Conservation (phyloP, 2,329 filamentous ascomycete species). For the Fusarium albosuccineum region DNA sequence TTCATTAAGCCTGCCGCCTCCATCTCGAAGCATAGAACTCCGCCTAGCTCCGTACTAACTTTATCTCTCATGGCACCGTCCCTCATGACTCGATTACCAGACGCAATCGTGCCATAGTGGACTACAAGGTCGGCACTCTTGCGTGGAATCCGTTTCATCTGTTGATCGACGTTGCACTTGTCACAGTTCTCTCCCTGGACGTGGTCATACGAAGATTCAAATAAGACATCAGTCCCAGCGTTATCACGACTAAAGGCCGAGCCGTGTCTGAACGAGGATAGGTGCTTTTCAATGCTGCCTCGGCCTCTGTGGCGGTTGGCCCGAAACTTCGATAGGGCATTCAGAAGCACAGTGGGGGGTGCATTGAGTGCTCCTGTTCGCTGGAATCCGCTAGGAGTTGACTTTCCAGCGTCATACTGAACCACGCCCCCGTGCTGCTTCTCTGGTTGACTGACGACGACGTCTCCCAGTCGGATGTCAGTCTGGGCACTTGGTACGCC, state of each 20-base stretch:
- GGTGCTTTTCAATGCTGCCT: neutral
- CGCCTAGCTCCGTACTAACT: neutral
- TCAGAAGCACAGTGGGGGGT: constrained; percentile 1
- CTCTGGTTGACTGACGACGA: constrained; percentile 35
- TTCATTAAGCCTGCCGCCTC: no score
- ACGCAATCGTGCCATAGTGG: neutral
- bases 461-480: constrained; percentile 46
- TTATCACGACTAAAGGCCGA: neutral
- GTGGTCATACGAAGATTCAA: neutral
- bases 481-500: constrained; percentile 29
- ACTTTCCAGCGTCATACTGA: neutral
- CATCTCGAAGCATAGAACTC: neutral
- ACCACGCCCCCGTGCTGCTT: neutral
- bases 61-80: neutral
- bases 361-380: neutral
- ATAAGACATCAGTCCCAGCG: neutral
- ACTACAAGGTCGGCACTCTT: neutral
- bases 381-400: neutral
- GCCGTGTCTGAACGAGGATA: neutral
- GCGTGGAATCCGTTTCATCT: neutral
- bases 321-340: neutral
- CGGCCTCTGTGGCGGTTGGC: neutral
- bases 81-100: neutral
- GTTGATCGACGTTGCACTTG: neutral
- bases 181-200: neutral